phyloP scores from a whole-genome alignment of 345 rosid species.

The Populus pruinosa region DNA sequence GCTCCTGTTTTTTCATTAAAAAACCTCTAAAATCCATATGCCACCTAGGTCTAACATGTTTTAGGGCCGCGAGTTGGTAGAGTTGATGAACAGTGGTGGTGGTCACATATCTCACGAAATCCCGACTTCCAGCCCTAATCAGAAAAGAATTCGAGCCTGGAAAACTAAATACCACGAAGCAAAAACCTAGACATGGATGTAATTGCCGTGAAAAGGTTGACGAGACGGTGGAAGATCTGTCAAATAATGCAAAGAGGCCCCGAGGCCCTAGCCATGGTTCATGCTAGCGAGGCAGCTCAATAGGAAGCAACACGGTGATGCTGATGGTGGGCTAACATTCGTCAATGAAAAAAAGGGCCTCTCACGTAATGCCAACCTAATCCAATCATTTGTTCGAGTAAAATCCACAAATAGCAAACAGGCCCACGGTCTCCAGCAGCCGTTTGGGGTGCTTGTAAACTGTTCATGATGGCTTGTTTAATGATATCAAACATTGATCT shows the following conservation, averaged over 20 bases:
- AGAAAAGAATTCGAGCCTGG: neutral
- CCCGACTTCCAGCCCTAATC: neutral
- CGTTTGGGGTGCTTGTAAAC: neutral
- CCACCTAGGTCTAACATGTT: no score
- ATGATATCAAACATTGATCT: neutral
- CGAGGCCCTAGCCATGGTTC: neutral
- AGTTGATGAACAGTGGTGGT: no score
- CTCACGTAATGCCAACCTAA: neutral
- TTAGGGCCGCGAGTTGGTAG: no score
- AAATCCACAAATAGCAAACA: neutral
- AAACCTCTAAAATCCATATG: no score
- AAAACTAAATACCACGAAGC: neutral
- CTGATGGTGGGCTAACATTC: neutral
- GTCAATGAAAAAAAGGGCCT: neutral
- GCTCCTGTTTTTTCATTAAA: no score
- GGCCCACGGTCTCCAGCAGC: neutral
- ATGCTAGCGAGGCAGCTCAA: neutral
- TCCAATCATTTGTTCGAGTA: neutral
- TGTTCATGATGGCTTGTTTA: neutral
- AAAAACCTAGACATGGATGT: neutral
- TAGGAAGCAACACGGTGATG: neutral
- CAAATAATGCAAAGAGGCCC: neutral
- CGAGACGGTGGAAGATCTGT: neutral
- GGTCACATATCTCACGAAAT: neutral
- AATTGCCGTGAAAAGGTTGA: neutral